Evolutionary conservation across 495 filamentous ascomycete species (phyloP).

Genomic region (Penicillium cataractarum): DNA sequence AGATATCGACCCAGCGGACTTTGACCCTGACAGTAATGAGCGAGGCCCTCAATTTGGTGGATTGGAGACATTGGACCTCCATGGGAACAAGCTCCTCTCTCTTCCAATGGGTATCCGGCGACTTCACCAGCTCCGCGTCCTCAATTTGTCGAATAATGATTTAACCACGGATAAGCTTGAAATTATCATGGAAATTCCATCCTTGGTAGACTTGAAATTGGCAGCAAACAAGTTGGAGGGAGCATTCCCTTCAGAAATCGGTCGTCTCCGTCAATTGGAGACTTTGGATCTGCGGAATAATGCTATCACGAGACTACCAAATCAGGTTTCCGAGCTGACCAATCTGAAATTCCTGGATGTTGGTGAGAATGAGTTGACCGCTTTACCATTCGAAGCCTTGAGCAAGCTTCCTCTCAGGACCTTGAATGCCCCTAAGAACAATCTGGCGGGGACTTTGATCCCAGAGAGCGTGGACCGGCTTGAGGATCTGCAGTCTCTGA

Average conservation of each 20-base stretch:
- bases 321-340: conserved; percentile 62
- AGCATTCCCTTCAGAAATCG: conserved; percentile 58
- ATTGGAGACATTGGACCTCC: conserved; percentile 79
- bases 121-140: conserved; percentile 69
- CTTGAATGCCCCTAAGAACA: conserved; percentile 77
- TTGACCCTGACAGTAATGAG: conserved; percentile 63
- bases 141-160: conserved; percentile 87
- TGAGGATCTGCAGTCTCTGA: conserved; percentile 67
- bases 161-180: conserved; percentile 70
- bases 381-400: conserved; percentile 70
- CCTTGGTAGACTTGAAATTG: conserved; percentile 78
- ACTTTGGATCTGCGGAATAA: conserved; percentile 82
- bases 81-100: conserved; percentile 74
- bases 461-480: conserved; percentile 58
- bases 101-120: conserved; percentile 77
- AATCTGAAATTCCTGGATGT: conserved; percentile 76
- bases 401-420: conserved; percentile 71
- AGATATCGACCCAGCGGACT: conserved; percentile 61
- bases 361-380: conserved; percentile 71
- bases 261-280: conserved; percentile 68
- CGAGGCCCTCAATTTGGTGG: conserved; percentile 80
- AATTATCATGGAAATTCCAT: conserved; percentile 69
- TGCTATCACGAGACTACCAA: conserved; percentile 73
- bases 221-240: conserved; percentile 77
- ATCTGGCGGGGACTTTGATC: conserved; percentile 72